Conservation (phyloP, 768 basidiomycete species). For the Goffeauzyma gilvescens region DNA sequence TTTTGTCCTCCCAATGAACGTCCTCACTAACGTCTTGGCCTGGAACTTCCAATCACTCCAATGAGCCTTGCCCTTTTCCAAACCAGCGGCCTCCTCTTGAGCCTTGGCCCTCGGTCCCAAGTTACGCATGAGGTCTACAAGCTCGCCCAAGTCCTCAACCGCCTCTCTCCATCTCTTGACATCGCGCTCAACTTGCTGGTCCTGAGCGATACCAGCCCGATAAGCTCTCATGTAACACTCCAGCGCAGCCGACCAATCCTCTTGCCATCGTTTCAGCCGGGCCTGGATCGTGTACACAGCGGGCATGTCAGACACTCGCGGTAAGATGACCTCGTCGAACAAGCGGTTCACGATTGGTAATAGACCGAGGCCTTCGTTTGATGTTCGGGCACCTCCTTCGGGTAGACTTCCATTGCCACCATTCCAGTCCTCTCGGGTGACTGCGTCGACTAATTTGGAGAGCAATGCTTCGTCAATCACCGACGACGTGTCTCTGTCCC, state of each 20-base stretch:
- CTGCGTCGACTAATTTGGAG: slow-evolving; percentile 71
- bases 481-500: slow-evolving; percentile 36
- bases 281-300: slow-evolving; percentile 70
- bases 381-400: slow-evolving; percentile 31
- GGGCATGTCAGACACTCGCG: slow-evolving; percentile 50
- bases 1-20: slow-evolving; percentile 68
- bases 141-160: slow-evolving; percentile 57
- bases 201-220: slow-evolving; percentile 44
- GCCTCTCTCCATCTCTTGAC: slow-evolving; percentile 53
- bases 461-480: slow-evolving; percentile 68
- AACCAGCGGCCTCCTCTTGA: slow-evolving; percentile 17
- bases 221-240: slow-evolving; percentile 74
- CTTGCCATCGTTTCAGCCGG: slow-evolving; percentile 55
- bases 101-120: slow-evolving; percentile 43
- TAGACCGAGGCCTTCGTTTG: slow-evolving; percentile 52
- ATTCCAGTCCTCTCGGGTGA: slow-evolving; percentile 40
- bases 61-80: slow-evolving; percentile 34
- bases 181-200: slow-evolving; percentile 50
- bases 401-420: slow-evolving; percentile 17
- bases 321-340: slow-evolving; percentile 59
- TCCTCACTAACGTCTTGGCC: slow-evolving; percentile 65
- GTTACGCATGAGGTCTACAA: slow-evolving; percentile 63
- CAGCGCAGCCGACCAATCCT: slow-evolving; percentile 54
- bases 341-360: slow-evolving; percentile 49
- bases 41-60: slow-evolving; percentile 57